phyloP scores from a whole-genome alignment of 371 early-diverging fungal species.

The Mortierella sp. region DNA sequence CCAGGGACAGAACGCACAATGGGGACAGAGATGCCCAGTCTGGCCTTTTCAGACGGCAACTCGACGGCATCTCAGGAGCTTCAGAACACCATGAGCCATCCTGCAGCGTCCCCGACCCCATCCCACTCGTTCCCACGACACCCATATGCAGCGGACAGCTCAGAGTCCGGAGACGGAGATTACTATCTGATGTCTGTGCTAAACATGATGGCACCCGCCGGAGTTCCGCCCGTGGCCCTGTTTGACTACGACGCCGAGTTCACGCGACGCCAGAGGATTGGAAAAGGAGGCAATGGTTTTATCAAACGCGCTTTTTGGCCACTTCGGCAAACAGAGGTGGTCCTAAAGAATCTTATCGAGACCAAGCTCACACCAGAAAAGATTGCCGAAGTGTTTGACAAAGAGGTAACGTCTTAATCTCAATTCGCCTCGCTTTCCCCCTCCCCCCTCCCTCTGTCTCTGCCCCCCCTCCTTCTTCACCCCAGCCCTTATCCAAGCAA shows the following conservation, averaged over 20 bases:
- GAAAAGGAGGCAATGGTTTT: conserved; percentile 35
- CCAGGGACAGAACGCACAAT: conserved; percentile 10
- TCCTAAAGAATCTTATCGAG: conserved; percentile 27
- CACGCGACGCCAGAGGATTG: conserved; percentile 4
- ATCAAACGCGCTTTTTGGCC: conserved; percentile 24
- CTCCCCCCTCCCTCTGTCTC: too few species aligned
- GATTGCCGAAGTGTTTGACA: conserved; percentile 31
- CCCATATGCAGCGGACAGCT: conserved; percentile 5
- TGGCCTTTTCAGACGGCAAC: conserved; percentile 11
- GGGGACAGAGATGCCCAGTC: conserved; percentile 38
- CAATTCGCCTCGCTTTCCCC: too few species aligned
- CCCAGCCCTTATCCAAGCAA: too few species aligned
- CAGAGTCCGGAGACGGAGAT: conserved; percentile 13
- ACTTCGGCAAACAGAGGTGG: conserved; percentile 3
- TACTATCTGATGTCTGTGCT: conserved; percentile 24
- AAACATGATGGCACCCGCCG: conserved; percentile 9
- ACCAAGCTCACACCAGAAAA: conserved; percentile 19
- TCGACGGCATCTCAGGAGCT: conserved; percentile 12
- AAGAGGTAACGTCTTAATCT: conserved; percentile 20
- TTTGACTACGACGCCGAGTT: conserved; percentile 23
- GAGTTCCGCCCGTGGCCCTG: neutral
- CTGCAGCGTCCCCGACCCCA: neutral
- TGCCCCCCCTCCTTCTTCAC: too few species aligned
- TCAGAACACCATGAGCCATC: conserved; percentile 3
- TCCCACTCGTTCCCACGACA: conserved; percentile 28